Evolutionary conservation across 2,329 filamentous ascomycete genomes (phyloP).

Genomic region (Microdochium nivale): DNA sequence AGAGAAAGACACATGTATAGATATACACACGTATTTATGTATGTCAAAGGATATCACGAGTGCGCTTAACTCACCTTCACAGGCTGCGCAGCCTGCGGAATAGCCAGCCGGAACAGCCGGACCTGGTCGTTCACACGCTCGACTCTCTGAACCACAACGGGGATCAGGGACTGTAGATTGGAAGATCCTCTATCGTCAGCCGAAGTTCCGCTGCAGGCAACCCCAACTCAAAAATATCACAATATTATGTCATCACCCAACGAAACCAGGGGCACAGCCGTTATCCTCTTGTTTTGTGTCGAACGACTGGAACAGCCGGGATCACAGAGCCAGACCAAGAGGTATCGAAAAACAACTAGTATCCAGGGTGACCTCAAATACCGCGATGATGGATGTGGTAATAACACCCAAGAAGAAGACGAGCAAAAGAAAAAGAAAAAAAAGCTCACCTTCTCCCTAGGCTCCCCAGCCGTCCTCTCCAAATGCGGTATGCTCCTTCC

Average conservation of each 20-base stretch:
- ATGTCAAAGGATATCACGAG: no score
- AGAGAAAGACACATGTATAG: no score
- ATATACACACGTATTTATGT: no score
- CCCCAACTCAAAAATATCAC: no score
- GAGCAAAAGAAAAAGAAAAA: conserved; percentile 1
- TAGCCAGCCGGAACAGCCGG: conserved; percentile 56
- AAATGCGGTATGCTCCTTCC: conserved; percentile 37
- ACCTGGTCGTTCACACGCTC: conserved; percentile 58
- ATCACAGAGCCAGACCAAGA: background rate
- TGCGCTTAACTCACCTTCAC: conserved; percentile 40
- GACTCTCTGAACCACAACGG: conserved; percentile 52
- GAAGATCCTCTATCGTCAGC: background rate
- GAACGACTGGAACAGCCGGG: no score
- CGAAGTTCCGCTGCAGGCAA: no score
- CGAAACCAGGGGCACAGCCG: no score
- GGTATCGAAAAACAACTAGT: background rate
- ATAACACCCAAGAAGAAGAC: no score
- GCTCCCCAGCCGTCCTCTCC: conserved; percentile 66
- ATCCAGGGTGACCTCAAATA: background rate
- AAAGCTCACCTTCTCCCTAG: conserved; percentile 49
- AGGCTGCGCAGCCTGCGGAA: conserved; percentile 35
- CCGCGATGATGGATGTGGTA: background rate
- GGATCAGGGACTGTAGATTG: conserved; percentile 40
- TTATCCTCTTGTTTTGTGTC: no score
- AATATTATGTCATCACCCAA: no score